Conservation (phyloP, 345 rosid genomes). For the Fremontodendron californicum region DNA sequence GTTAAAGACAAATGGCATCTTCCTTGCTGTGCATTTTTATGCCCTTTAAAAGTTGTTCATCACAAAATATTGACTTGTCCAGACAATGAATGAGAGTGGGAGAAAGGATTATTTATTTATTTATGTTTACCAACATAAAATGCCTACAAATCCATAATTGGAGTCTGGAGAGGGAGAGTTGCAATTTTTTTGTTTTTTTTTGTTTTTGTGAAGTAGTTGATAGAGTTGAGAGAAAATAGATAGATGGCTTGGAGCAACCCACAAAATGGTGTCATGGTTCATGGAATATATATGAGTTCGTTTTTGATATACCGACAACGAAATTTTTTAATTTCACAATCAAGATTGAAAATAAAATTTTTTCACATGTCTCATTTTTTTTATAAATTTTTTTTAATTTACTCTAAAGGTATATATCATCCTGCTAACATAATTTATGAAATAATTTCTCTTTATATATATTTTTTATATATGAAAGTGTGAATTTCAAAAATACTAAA, state of each 20-base stretch:
- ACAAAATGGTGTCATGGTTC: slow-evolving; percentile 1
- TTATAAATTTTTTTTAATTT: no score
- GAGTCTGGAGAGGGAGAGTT: neutral
- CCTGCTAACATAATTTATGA: no score
- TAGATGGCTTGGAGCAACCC: slow-evolving; percentile 14
- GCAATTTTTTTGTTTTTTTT: neutral
- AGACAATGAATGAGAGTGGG: neutral
- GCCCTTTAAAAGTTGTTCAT: neutral
- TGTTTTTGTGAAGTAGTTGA: slow-evolving; percentile 13
- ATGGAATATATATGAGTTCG: no score
- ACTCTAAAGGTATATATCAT: no score
- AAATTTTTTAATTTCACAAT: no score
- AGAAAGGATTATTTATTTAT: neutral
- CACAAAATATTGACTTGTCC: neutral
- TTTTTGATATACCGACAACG: no score
- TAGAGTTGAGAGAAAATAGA: neutral
- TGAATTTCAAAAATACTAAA: no score
- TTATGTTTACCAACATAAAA: neutral
- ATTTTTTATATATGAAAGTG: no score
- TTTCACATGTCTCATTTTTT: no score
- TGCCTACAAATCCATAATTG: no score
- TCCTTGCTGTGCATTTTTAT: neutral
- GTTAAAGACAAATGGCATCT: neutral
- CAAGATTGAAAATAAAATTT: no score
- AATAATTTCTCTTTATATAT: no score